Evolutionary conservation across 2,329 filamentous ascomycete genomes (phyloP).

Genomic region (Drechmeria coniospora): DNA sequence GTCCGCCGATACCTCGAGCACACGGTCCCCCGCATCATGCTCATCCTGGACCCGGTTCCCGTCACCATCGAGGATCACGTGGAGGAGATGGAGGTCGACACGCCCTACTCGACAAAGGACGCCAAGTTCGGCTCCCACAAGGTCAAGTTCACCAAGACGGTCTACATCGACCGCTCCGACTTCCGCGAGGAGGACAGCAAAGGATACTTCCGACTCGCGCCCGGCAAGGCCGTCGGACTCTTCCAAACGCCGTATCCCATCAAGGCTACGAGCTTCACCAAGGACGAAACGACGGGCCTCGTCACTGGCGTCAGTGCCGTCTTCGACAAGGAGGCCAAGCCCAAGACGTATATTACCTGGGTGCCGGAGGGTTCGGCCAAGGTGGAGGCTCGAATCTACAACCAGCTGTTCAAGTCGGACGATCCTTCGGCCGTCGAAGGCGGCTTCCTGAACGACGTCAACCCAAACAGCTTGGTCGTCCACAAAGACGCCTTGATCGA

Average conservation of each 20-base stretch:
- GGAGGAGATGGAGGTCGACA: conserved; percentile 42
- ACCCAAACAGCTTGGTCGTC: conserved; percentile 69
- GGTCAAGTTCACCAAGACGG: conserved; percentile 52
- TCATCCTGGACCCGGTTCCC: conserved; percentile 72
- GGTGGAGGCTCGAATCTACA: conserved; percentile 65
- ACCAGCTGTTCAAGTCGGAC: conserved; percentile 72
- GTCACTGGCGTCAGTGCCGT: conserved; percentile 48
- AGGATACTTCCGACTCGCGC: conserved; percentile 68
- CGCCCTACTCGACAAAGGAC: conserved; percentile 76
- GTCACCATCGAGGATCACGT: conserved; percentile 72
- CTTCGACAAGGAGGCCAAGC: conserved; percentile 57
- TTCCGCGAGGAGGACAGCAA: conserved; percentile 61
- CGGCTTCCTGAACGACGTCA: conserved; percentile 73
- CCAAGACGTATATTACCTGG: conserved; percentile 86
- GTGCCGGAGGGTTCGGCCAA: conserved; percentile 52
- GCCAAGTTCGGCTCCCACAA: conserved; percentile 47
- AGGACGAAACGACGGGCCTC: conserved; percentile 46
- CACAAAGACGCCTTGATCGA: conserved; percentile 69
- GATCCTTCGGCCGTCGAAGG: conserved; percentile 64
- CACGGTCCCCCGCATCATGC: conserved; percentile 76
- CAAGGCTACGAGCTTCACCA: conserved; percentile 53
- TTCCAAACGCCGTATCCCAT: conserved; percentile 58
- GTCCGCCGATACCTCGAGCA: conserved; percentile 77
- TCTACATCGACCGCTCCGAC: conserved; percentile 76
- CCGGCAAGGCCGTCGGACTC: conserved; percentile 61